Percentiles rank a stretch among this genome's conserved stretches.
These are phyloP conservation scores for Pezizomycotina sp. DNA, from an alignment of 2,329 filamentous ascomycete genomes.

Conservation along the genomic window DNA sequence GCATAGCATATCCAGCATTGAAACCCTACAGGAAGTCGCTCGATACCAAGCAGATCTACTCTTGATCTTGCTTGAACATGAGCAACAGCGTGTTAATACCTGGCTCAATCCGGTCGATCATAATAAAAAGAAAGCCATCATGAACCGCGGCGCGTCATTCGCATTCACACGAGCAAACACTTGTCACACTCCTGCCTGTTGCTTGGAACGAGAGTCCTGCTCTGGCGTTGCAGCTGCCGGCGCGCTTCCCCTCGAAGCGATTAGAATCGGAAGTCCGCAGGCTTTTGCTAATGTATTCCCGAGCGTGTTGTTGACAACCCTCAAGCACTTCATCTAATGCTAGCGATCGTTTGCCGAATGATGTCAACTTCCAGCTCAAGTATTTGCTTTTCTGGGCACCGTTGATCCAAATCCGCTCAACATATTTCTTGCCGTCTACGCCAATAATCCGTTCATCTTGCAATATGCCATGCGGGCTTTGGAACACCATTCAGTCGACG, in stretches of 20 bases:
- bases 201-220: slow-evolving; percentile 78
- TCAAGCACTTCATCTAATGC: slow-evolving; percentile 64
- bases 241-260: slow-evolving; percentile 59
- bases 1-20: slow-evolving; percentile 14
- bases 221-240: slow-evolving; percentile 69
- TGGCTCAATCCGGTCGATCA: slow-evolving; percentile 74
- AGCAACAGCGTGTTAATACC: slow-evolving; percentile 65
- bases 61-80: slow-evolving; percentile 62
- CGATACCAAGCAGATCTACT: slow-evolving; percentile 62
- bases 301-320: slow-evolving; percentile 67
- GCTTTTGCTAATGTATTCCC: slow-evolving; percentile 64
- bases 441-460: slow-evolving; percentile 78
- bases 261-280: slow-evolving; percentile 61
- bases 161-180: slow-evolving; percentile 31
- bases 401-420: slow-evolving; percentile 78
- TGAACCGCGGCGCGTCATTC: slow-evolving; percentile 10
- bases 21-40: slow-evolving; percentile 17
- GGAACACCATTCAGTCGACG: slow-evolving; percentile 86
- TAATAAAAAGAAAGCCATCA: slow-evolving; percentile 36
- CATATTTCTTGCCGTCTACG: slow-evolving; percentile 85
- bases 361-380: slow-evolving; percentile 67
- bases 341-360: slow-evolving; percentile 57
- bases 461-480: slow-evolving; percentile 94
- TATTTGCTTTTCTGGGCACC: slow-evolving; percentile 87
- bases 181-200: slow-evolving; percentile 52